A percentile compares a stretch with the other conserved stretches of the same genome.
These are phyloP conservation scores for Elongisporangium prolatum DNA, from an alignment of 352 stramenopile species.

Conservation along the genomic window DNA sequence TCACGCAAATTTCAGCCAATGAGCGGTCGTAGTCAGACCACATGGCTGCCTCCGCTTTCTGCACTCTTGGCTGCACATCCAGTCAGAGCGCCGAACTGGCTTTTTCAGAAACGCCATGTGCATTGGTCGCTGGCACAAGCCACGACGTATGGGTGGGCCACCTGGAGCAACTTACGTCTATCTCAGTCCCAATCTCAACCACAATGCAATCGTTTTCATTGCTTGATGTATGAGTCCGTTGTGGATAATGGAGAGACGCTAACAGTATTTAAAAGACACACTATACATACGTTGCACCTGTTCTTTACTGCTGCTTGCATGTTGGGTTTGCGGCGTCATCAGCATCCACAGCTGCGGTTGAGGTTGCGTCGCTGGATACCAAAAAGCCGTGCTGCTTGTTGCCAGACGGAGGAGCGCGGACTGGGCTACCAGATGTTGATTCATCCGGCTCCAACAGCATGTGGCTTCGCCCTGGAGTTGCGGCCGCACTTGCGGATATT, in stretches of 20 bases:
- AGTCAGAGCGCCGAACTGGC: not conserved
- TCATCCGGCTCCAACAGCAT: not conserved
- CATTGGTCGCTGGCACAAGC: not conserved
- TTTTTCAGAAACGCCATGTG: not conserved
- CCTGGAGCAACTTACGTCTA: not conserved
- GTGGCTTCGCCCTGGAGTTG: not conserved
- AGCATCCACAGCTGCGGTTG: constrained; percentile 18
- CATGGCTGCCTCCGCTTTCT: constrained; percentile 1
- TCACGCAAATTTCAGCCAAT: not conserved
- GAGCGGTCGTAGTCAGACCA: constrained; percentile 4
- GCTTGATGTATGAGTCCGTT: not conserved
- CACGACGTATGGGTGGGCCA: not conserved
- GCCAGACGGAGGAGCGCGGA: not conserved
- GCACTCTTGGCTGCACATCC: not conserved
- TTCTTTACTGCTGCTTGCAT: constrained; percentile 44
- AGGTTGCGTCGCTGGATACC: constrained; percentile 5
- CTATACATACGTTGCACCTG: not conserved
- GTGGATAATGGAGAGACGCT: not conserved
- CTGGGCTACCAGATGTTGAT: not conserved
- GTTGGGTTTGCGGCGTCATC: constrained; percentile 28
- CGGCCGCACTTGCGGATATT: not conserved
- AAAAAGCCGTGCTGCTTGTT: constrained; percentile 24
- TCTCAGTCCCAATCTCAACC: not conserved
- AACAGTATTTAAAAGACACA: not conserved
- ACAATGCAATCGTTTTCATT: not conserved